Evolutionary conservation across 192 early-diverging fungal species (phyloP), one percentile per base, ranked within the genome.

Genomic region (Coemansia sp.): DNA sequence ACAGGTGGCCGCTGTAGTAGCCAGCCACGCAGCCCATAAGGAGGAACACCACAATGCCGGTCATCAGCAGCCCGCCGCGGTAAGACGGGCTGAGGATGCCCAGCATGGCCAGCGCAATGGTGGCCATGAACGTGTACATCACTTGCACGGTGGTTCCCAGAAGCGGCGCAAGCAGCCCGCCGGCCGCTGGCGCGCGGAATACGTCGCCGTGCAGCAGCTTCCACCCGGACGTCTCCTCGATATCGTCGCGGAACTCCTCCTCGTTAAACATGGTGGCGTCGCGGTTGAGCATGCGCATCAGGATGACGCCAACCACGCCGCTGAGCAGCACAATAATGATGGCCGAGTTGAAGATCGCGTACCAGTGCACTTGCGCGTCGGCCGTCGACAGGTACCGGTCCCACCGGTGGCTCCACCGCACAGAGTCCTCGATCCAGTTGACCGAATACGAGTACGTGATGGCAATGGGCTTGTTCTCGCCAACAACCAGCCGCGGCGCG

Each of bases 171-270:
- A 93, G 75, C 23, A 91, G 68, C 0, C 88, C 88, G 46, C 87
- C 86, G 44, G 84, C 86, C 24, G 68, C 71, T 0, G 92, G 92
- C 8, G 89, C 77, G 21, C 92, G 77, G 68, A 93, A 93, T 4
- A 93, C 91, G 73, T 93, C 92, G 16, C 88, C 88, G 38, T 92
- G 89, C 36, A 93, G 76, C 41, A 93, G 77, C 64, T 90, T 90
- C 92, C 92, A 93, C 6, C 92, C 90, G 11, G 78, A 83, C 12
- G 84, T 85, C 24, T 93, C 90, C 46, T 91, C 90, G 33, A 88
- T 85, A 7, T 89, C 90, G 11, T 89, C 90, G 66, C 83, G 7
- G 24, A 53, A 53, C 20, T 85, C 82, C 36, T 79, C 75, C 9
- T 80, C 77, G 39, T 82, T 85, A 55, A 84, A 80, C 34, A 77